Conservation (phyloP, 768 basidiomycete species). For the Hygrophoropsis aurantiaca region DNA sequence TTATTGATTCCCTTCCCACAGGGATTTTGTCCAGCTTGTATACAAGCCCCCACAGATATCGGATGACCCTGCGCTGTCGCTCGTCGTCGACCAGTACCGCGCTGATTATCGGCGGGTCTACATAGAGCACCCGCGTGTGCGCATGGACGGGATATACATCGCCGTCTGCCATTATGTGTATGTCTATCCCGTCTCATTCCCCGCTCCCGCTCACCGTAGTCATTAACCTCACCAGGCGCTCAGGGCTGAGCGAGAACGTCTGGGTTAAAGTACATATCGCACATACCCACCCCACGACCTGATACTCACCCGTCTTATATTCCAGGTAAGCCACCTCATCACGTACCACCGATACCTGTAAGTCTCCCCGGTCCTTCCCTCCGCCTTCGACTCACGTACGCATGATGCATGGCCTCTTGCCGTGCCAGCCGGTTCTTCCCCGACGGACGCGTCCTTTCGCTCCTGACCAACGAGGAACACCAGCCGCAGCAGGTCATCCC, state of each 20-base stretch:
- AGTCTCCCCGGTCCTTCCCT: conserved; percentile 22
- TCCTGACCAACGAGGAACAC: conserved; percentile 79
- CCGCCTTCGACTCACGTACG: background rate
- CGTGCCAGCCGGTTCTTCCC: conserved; percentile 78
- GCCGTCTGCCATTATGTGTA: conserved; percentile 88
- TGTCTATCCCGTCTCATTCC: conserved; percentile 21
- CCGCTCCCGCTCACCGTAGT: too few relatives aligned
- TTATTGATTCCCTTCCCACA: conserved; percentile 26
- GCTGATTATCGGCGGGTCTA: conserved; percentile 74
- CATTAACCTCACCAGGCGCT: conserved; percentile 52
- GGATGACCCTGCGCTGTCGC: conserved; percentile 45
- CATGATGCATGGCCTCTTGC: conserved; percentile 7
- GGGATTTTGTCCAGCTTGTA: conserved; percentile 59
- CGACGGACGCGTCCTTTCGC: conserved; percentile 81
- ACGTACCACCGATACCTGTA: conserved; percentile 93
- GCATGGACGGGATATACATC: conserved; percentile 89
- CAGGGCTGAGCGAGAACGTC: conserved; percentile 76
- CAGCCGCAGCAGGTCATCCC: conserved; percentile 73
- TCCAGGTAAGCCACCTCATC: conserved; percentile 77
- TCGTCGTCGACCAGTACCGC: conserved; percentile 50
- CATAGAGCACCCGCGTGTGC: conserved; percentile 82
- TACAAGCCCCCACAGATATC: conserved; percentile 79
- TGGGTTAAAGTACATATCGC: conserved; percentile 76
- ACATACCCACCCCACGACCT: background rate
- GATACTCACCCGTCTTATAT: conserved; percentile 4